Evolutionary conservation across 2,329 filamentous ascomycete genomes (phyloP).

Genomic region (Penicillium janthinellum): DNA sequence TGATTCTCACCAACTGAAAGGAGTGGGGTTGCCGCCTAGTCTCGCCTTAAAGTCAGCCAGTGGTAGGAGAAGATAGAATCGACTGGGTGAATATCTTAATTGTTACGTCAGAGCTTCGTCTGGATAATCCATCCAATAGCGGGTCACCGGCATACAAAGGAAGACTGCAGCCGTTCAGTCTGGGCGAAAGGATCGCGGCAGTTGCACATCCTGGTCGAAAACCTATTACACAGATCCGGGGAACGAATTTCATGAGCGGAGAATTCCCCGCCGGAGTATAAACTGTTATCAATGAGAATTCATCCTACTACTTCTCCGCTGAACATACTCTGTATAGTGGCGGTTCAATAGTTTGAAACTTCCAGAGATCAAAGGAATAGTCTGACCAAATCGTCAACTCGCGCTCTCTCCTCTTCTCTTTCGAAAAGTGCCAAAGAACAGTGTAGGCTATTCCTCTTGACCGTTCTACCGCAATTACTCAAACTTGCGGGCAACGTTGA

Average conservation of each 20-base stretch:
- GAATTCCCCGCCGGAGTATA: background rate
- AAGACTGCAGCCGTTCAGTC: background rate
- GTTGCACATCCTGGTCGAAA: background rate
- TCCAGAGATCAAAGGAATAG: no score
- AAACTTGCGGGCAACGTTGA: no score
- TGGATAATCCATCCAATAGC: background rate
- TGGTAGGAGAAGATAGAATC: background rate
- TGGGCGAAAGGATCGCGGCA: background rate
- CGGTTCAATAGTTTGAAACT: no score
- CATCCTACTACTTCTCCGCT: no score
- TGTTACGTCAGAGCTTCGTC: background rate
- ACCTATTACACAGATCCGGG: background rate
- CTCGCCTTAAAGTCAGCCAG: background rate
- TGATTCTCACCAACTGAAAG: background rate
- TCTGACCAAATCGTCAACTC: no score
- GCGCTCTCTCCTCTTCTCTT: no score
- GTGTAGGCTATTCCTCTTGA: no score
- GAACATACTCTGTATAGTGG: no score
- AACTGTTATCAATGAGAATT: slow-evolving; percentile 3
- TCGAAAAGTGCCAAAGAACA: no score
- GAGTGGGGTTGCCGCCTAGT: background rate
- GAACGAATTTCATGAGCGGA: background rate
- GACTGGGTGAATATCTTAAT: background rate
- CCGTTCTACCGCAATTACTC: no score
- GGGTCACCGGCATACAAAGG: background rate